phyloP scores from a whole-genome alignment of 83 land plant genomes.

The Picea abies region DNA sequence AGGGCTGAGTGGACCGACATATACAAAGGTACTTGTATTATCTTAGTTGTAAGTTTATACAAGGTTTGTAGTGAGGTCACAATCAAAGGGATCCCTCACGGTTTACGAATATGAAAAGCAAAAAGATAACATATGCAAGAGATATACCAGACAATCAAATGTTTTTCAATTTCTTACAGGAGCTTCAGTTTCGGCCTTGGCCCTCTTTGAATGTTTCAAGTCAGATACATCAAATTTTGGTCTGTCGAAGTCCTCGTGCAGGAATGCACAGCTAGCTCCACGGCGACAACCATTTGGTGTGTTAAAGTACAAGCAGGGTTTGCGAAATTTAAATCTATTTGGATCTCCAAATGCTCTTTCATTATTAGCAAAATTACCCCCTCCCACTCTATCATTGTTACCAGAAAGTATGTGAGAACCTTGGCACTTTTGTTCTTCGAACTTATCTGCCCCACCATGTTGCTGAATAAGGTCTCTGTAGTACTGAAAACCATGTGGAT shows the following conservation, averaged over 20 bases:
- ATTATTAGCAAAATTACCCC: background rate
- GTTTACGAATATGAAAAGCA: background rate
- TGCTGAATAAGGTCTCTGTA: conserved; percentile 63
- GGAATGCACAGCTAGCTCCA: conserved; percentile 52
- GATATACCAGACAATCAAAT: background rate
- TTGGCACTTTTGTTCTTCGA: background rate
- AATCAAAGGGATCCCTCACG: background rate
- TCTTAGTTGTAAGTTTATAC: background rate
- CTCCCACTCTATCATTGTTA: background rate
- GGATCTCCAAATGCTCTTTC: background rate
- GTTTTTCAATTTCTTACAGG: conserved; percentile 17
- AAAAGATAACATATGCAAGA: background rate
- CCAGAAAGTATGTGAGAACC: background rate
- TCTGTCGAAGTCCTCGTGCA: conserved; percentile 32
- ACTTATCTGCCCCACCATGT: conserved; percentile 50
- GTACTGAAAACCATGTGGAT: conserved; percentile 36
- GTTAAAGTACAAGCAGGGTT: conserved; percentile 55
- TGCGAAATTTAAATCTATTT: conserved; percentile 25
- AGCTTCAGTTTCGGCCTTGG: conserved; percentile 47
- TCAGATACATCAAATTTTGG: conserved; percentile 15
- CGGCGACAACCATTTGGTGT: conserved; percentile 46
- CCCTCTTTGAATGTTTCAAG: conserved; percentile 41
- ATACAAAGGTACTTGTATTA: background rate
- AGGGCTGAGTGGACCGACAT: too few relatives aligned
- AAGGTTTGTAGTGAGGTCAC: background rate